Conservation (phyloP, 176 grass and related monocot species). For the Raddia guianensis region DNA sequence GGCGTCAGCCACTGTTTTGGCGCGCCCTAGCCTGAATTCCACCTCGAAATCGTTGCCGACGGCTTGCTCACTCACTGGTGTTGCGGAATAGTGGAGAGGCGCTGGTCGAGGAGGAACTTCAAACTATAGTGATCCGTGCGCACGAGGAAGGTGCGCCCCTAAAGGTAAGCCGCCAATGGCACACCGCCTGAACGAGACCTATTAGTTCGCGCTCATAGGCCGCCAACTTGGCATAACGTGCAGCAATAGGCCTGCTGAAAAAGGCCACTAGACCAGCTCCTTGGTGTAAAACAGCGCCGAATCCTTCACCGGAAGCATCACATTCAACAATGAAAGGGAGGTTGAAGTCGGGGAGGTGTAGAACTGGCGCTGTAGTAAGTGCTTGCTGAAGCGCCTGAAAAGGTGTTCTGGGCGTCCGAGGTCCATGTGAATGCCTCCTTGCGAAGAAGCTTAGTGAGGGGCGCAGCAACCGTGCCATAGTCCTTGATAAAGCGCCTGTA, state of each 20-base stretch:
- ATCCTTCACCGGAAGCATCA: background rate
- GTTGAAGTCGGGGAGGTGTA: background rate
- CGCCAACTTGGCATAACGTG: accelerated
- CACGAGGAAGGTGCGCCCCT: background rate
- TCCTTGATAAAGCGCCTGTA: background rate
- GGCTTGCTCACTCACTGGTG: background rate
- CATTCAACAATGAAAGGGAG: background rate
- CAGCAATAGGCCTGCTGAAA: background rate
- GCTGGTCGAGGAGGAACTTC: background rate
- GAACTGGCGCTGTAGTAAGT: background rate
- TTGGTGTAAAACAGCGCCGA: background rate
- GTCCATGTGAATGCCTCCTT: background rate
- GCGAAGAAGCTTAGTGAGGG: accelerated
- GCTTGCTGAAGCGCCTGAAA: background rate
- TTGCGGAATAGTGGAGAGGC: background rate
- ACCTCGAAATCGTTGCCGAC: background rate
- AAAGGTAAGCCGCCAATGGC: background rate
- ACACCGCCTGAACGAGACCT: background rate
- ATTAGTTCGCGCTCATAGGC: background rate
- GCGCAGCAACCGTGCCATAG: background rate
- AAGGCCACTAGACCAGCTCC: background rate
- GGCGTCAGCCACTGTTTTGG: background rate
- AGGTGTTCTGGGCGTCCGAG: accelerated
- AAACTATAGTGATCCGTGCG: background rate
- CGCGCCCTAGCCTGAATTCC: background rate